Conservation (phyloP, 2,329 filamentous ascomycete genomes). For the Cercospora sesami region DNA sequence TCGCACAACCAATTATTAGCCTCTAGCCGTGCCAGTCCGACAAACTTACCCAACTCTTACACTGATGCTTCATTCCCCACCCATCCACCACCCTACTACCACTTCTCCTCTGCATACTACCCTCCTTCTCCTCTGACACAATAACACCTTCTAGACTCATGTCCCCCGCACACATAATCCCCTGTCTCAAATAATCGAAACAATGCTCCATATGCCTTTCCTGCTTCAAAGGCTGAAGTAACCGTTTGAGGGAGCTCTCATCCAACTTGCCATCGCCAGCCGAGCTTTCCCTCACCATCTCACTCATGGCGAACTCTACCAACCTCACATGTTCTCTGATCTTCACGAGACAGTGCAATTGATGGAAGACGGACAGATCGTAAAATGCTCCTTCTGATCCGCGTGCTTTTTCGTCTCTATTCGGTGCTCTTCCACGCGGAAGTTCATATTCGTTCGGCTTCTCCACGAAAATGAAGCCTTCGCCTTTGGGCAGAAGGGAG, state of each 20-base stretch:
- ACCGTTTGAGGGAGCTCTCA: not conserved
- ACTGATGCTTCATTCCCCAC: slow-evolving; percentile 37
- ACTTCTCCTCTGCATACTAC: slow-evolving; percentile 30
- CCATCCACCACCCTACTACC: slow-evolving; percentile 38
- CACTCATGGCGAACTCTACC: slow-evolving; percentile 18
- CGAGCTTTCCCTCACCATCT: not conserved
- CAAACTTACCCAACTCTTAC: slow-evolving; percentile 31
- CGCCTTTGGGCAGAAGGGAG: slow-evolving; percentile 33
- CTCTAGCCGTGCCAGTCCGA: no score
- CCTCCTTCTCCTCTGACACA: not conserved
- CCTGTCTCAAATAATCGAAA: slow-evolving; percentile 37
- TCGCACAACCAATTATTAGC: no score
- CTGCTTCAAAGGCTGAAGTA: slow-evolving; percentile 18
- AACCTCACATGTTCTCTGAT: slow-evolving; percentile 64
- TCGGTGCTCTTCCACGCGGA: slow-evolving; percentile 33
- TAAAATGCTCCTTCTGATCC: slow-evolving; percentile 32
- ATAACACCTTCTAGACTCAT: slow-evolving; percentile 32
- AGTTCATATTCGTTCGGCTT: slow-evolving; percentile 29
- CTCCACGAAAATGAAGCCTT: slow-evolving; percentile 38
- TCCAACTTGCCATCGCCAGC: not conserved
- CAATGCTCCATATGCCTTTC: slow-evolving; percentile 35
- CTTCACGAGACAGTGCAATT: slow-evolving; percentile 39
- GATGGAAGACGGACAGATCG: slow-evolving; percentile 40
- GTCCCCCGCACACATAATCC: slow-evolving; percentile 34
- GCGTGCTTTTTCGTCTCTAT: not conserved